Base-by-base conservation (phyloP, 768 basidiomycete species). In the Agaricus subrufescens region DNA sequence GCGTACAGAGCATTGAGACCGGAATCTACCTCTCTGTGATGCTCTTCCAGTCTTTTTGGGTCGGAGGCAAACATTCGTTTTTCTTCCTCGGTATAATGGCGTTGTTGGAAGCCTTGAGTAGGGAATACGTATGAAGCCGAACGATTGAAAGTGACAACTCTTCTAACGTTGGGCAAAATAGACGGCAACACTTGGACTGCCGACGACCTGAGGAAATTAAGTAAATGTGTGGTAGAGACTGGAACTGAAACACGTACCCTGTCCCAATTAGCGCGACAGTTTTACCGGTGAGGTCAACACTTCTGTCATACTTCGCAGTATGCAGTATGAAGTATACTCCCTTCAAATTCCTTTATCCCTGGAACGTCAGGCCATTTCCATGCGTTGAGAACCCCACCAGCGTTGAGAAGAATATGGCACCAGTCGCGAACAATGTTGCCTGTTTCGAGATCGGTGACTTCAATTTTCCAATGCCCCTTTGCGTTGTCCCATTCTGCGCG, bases 11-110 rank as follows among this genome's bases (percentile, higher is more conserved):
- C 66, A 57, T 77, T 81, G 19, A 76, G 63, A 2, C 65, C 63
- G 0, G 55, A 60, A 57, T 82, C 78, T 3, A 80, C 56, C 29
- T 62, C 64, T 37, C 75, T 75, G 11, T 77, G 67, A 63, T 82
- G 79, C 46, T 68, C 62, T 43, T 73, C 66, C 56, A 73, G 77
- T 46, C 71, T 75, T 40, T 60, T 64, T 0, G 73, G 69, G 52
- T 80, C 67, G 6, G 59, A 59, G 25, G 66, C 67, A 61, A 82
- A 77, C 9, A 60, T 59, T 12, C 65, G 62, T 43, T 68, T 72
- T 61, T 82, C 80, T 38, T 76, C 74, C 3, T 73, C 70, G 4
- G 71, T 62, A 55, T 67, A 71, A 60, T 72, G 61, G 49, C 66
- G 71, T 59, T 68, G 70, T 10, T 62, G 59, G 30, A 63, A 61